Evolutionary conservation across 2,329 filamentous ascomycete genomes (phyloP).

Genomic region (Phialophora verrucosa): DNA sequence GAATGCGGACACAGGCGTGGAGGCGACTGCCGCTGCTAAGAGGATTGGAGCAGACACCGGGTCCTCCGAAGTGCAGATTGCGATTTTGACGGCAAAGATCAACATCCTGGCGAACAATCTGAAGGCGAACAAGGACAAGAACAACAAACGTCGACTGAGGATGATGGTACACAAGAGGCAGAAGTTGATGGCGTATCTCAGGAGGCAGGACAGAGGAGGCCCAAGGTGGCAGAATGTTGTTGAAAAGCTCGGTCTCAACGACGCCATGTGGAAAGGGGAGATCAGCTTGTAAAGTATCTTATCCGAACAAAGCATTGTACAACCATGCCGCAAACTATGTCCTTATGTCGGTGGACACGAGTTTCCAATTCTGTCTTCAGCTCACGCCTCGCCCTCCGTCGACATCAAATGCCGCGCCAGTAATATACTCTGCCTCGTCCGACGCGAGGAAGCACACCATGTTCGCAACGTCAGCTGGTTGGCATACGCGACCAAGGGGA

Average conservation of each 20-base stretch:
- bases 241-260: conserved; percentile 80
- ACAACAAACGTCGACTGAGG: conserved; percentile 89
- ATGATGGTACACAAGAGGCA: conserved; percentile 86
- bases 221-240: conserved; percentile 88
- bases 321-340: conserved; percentile 7
- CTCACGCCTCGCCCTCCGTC: conserved; percentile 38
- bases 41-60: conserved; percentile 92
- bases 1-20: conserved; percentile 13
- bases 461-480: conserved; percentile 41
- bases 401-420: conserved; percentile 40
- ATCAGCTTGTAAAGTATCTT: conserved; percentile 69
- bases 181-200: conserved; percentile 84
- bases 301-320: conserved; percentile 26
- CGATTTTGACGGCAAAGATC: conserved; percentile 94
- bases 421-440: conserved; percentile 37
- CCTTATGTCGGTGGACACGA: neutral
- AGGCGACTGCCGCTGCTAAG: conserved; percentile 40
- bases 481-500: conserved; percentile 38
- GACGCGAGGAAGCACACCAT: conserved; percentile 40
- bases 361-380: conserved; percentile 22
- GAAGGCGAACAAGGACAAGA: conserved; percentile 75
- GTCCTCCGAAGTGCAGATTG: conserved; percentile 95
- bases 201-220: conserved; percentile 87
- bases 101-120: conserved; percentile 76
- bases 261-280: conserved; percentile 88